Evolutionary conservation across 1,139 yeast species (phyloP), one percentile per base, ranked within the genome.

Genomic region (Zygoascus hellenicus): DNA sequence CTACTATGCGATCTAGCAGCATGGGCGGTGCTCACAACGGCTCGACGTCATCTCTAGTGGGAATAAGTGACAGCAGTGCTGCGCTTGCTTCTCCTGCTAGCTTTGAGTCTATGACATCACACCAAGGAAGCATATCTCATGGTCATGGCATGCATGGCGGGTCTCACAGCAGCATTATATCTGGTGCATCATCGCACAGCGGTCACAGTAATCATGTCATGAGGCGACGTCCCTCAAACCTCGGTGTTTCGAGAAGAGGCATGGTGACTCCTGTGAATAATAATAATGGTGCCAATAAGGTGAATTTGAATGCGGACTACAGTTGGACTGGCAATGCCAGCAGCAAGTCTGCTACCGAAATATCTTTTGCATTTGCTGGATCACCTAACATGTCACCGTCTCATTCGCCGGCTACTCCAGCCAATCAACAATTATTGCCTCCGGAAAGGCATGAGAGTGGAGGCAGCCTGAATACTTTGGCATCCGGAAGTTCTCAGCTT

Each of bases 261-360:
- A 29, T 36, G 9, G 39, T 36, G 3, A 36, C 39, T 11, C 39
- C 39, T 5, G 39, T 36, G 5, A 36, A 36, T 29, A 36, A 36
- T 36, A 6, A 26, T 6, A 36, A 19, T 14, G 26, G 26, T 22
- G 29, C 39, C 13, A 15, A 13, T 9, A 36, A 36, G 16, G 29
- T 19, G 30, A 29, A 13, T n/a, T 5, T 11, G 14, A 36, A 36
- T 36, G 39, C 16, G n/a, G 39, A 36, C 30, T 36, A 36, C 29
- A 36, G 39, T 11, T 36, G 39, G 39, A 16, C 35, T 16, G 41
- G 17, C 13, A 30, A 35, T 15, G 42, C 35, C 11, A 33, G 28
- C 33, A 33, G 28, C 33, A 26, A 30, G 40, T 34, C 47, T 13
- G 47, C 43, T 13, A 34, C 43, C 22, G 47, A 38, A 19, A 29